Evolutionary conservation across 164 flowering plant species (phyloP).

Genomic region (Stephania japonica): DNA sequence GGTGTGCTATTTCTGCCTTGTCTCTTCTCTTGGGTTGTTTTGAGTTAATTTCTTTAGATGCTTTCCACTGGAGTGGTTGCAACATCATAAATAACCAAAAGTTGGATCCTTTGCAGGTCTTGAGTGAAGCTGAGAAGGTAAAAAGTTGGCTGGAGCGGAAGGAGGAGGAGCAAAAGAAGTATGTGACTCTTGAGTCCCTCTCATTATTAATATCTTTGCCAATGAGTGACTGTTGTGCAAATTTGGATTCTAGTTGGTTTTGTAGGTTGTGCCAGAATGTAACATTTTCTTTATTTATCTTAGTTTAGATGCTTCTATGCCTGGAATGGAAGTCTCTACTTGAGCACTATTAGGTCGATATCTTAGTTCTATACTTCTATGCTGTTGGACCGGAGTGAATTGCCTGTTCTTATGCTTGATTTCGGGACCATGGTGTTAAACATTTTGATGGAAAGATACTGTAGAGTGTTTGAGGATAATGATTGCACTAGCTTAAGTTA

Average conservation of each 20-base stretch:
- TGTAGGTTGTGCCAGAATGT: neutral
- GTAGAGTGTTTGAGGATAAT: too few relatives aligned
- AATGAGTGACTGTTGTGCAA: slow-evolving; percentile 4
- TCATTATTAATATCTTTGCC: neutral
- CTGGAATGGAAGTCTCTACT: neutral
- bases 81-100: neutral
- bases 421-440: neutral
- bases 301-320: neutral
- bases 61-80: neutral
- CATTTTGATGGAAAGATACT: too few relatives aligned
- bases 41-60: neutral
- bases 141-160: slow-evolving; percentile 76
- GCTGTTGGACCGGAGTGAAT: too few relatives aligned
- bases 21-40: neutral
- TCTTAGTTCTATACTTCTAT: neutral
- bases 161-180: slow-evolving; percentile 82
- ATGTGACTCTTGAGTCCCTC: slow-evolving; percentile 20
- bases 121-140: slow-evolving; percentile 51
- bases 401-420: too few relatives aligned
- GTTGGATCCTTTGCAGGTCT: slow-evolving; percentile 39
- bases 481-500: too few relatives aligned
- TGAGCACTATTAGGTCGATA: neutral
- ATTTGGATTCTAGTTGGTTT: neutral
- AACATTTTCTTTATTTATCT: neutral
- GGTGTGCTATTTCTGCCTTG: slow-evolving; percentile 31